Conservation (phyloP, 768 basidiomycete species). For the Rhodotorula paludigena region DNA sequence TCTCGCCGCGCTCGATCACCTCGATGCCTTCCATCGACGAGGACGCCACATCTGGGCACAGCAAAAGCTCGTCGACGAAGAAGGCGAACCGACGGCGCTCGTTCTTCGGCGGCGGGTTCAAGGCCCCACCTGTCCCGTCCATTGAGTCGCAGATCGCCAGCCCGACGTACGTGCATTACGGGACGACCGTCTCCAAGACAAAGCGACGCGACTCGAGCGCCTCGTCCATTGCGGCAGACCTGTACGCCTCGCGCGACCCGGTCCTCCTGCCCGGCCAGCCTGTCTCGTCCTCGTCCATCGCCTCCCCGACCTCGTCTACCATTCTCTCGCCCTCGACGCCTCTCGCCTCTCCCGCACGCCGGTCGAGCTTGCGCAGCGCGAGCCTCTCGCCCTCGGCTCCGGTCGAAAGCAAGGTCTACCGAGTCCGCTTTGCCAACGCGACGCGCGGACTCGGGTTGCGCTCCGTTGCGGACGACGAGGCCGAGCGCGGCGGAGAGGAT, state of each 20-base stretch:
- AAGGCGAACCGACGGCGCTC: not conserved
- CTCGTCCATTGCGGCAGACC: not conserved
- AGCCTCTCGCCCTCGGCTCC: not conserved
- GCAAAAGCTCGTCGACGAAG: not conserved
- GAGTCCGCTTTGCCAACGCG: slow-evolving; percentile 28
- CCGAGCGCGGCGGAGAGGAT: not conserved
- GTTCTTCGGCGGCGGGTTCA: slow-evolving; percentile 7
- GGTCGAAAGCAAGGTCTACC: slow-evolving; percentile 7
- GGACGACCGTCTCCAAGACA: not conserved
- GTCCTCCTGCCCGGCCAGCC: slow-evolving; percentile 8
- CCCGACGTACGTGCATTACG: slow-evolving; percentile 18
- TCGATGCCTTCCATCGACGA: slow-evolving; percentile 5
- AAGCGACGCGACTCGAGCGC: slow-evolving; percentile 2
- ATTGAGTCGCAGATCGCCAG: slow-evolving; percentile 25
- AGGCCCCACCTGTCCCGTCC: not conserved
- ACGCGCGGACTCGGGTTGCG: slow-evolving; percentile 23
- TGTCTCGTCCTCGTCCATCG: not conserved
- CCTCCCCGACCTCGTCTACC: not conserved
- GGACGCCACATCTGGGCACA: not conserved
- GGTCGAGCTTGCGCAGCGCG: not conserved
- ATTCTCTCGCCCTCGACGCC: not conserved
- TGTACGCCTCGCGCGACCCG: slow-evolving; percentile 22
- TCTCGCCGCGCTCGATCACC: not conserved
- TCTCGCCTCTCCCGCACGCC: too few relatives aligned
- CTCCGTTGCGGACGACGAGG: slow-evolving; percentile 24